phyloP scores from a whole-genome alignment of 108 stramenopile species.

The Discostella stelligeroides region DNA sequence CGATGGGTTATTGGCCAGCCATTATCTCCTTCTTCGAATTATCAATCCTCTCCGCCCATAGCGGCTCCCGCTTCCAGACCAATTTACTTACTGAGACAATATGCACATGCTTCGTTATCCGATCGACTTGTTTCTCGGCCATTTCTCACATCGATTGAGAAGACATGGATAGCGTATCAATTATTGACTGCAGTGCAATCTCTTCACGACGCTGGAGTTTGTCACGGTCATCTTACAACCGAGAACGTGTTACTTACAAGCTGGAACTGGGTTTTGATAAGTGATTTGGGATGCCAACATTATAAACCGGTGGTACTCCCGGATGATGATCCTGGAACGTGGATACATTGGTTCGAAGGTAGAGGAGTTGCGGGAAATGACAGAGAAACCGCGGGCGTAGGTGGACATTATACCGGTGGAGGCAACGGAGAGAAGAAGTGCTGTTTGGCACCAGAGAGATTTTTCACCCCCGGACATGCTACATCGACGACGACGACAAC shows the following conservation, averaged over 20 bases:
- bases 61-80: constrained; percentile 30
- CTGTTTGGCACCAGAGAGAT: constrained; percentile 96
- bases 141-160: constrained; percentile 92
- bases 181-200: constrained; percentile 83
- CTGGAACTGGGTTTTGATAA: constrained; percentile 90
- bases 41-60: not conserved
- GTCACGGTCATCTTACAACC: constrained; percentile 94
- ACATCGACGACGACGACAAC: not conserved
- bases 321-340: constrained; percentile 93
- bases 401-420: constrained; percentile 12
- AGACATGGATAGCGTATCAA: constrained; percentile 93
- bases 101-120: constrained; percentile 84
- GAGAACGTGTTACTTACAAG: constrained; percentile 94
- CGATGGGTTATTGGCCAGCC: constrained; percentile 43
- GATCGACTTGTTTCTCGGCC: constrained; percentile 94
- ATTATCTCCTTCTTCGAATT: constrained; percentile 8
- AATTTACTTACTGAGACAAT: constrained; percentile 85
- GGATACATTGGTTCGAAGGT: constrained; percentile 92
- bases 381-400: not conserved
- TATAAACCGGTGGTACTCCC: constrained; percentile 78
- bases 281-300: constrained; percentile 94
- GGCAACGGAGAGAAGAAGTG: constrained; percentile 80
- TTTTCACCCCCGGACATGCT: constrained; percentile 47
- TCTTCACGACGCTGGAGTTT: constrained; percentile 76
- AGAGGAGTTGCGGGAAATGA: constrained; percentile 41